These are phyloP conservation scores for California macrophylla DNA, from an alignment of 441 rosid species.

Conservation along the genomic window DNA sequence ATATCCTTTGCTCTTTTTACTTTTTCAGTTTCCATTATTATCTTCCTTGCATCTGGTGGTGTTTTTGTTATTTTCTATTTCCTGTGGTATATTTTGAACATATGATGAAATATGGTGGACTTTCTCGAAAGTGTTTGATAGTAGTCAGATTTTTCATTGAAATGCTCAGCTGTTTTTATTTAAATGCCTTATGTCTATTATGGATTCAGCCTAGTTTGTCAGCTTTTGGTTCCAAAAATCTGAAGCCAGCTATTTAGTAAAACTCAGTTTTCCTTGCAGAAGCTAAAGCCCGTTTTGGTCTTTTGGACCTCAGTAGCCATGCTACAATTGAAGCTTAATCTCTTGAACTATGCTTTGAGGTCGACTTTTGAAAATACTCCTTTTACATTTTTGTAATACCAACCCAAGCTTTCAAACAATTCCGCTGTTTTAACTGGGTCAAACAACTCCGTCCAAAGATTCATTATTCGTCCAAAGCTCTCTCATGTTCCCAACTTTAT, in stretches of 20 bases:
- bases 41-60: constrained; percentile 5
- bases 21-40: constrained; percentile 10
- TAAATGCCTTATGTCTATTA: too few relatives aligned
- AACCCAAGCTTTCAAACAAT: too few relatives aligned
- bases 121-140: not conserved
- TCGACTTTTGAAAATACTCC: not conserved
- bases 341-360: not conserved
- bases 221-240: too few relatives aligned
- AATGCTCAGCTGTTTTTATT: too few relatives aligned
- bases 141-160: not conserved
- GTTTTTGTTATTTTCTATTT: not conserved
- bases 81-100: constrained; percentile 5
- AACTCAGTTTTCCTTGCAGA: not conserved
- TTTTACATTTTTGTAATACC: too few relatives aligned
- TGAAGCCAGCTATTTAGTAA: too few relatives aligned
- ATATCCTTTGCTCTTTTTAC: constrained; percentile 63
- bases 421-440: too few relatives aligned
- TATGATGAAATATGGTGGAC: constrained; percentile 4
- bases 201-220: too few relatives aligned
- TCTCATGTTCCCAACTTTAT: too few relatives aligned
- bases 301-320: not conserved
- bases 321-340: not conserved
- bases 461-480: too few relatives aligned
- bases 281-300: not conserved
- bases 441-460: too few relatives aligned